A percentile compares a stretch with the other conserved stretches of the same genome.
Evolutionary conservation across 202 grass and related monocot species (phyloP).

Genomic region (Zoysia matrella): DNA sequence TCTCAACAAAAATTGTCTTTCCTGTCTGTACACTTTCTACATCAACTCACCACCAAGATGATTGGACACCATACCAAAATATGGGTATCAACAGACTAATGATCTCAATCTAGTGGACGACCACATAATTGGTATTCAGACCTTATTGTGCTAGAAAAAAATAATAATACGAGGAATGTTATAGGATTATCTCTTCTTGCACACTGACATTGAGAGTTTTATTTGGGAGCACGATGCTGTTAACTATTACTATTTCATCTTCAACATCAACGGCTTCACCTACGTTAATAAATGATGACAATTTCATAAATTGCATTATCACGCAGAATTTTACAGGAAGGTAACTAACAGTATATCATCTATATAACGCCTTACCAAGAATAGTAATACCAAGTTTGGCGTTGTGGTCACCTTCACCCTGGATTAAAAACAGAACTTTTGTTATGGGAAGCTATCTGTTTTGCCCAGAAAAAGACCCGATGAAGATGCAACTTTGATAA

Average conservation of each 20-base stretch:
- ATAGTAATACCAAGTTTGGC: slow-evolving; percentile 97
- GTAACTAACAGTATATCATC: slow-evolving; percentile 14
- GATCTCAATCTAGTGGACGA: slow-evolving; percentile 35
- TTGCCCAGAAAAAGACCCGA: slow-evolving; percentile 15
- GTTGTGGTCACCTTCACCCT: slow-evolving; percentile 89
- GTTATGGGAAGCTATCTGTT: slow-evolving; percentile 16
- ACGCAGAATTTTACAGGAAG: slow-evolving; percentile 12
- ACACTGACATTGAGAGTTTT: slow-evolving; percentile 92
- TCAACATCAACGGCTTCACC: slow-evolving; percentile 93
- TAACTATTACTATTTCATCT: slow-evolving; percentile 97
- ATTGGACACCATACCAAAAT: background rate
- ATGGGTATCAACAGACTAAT: slow-evolving; percentile 35
- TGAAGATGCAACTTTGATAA: background rate
- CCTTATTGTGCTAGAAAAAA: slow-evolving; percentile 51
- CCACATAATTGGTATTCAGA: slow-evolving; percentile 35
- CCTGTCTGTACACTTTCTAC: slow-evolving; percentile 46
- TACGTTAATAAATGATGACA: slow-evolving; percentile 49
- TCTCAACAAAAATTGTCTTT: background rate
- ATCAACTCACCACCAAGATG: slow-evolving; percentile 18
- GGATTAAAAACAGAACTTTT: slow-evolving; percentile 46
- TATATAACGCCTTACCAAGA: slow-evolving; percentile 66
- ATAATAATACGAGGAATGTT: slow-evolving; percentile 18
- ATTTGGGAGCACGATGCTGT: slow-evolving; percentile 88
- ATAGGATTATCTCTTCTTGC: slow-evolving; percentile 98
- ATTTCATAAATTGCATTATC: slow-evolving; percentile 9